Evolutionary conservation across 768 basidiomycete species (phyloP), one percentile per base, ranked within the genome.

Genomic region (Clitopilus hobsonii): DNA sequence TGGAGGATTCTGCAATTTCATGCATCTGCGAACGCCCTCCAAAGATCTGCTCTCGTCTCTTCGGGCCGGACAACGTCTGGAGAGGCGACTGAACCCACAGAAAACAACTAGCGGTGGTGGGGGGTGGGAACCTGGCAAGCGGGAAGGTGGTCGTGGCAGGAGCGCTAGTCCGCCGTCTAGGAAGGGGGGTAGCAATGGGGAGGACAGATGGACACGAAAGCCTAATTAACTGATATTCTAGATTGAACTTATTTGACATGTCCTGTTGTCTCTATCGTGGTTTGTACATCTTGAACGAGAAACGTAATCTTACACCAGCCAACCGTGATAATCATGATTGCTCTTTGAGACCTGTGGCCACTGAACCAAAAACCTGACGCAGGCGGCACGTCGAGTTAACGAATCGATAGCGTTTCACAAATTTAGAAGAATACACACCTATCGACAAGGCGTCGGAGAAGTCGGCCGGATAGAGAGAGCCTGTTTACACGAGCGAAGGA

Each of bases 1-100:
- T 38, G 97, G 96, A 26, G 94, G 94, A 2, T 98, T 97, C 75
- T 98, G 96, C 73, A 98, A 99, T 71, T 99, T 99, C 67, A 97
- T 98, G 93, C 95, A 98, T 74, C 77, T 98, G 28, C 86, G 92
- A 13, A 79, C 93, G 20, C 91, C 95, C 4, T 90, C 93, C 26
- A 85, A 88, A 65, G 85, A 91, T 10, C 81, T 97, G 11, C 89
- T 92, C 2, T 82, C 81, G 41, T 84, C 88, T 6, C 74, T 98
- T 53, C 82, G 85, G 16, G 85, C 83, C 41, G 91, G 92, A 13
- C 95, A 98, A 67, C 80, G 89, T 38, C 61, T 97, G 28, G 93
- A 94, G 61, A 78, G 93, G 52, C 84, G 88, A 55, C 64, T 90
- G 47, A 79, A 94, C 63, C 91, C 90, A 6, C 62, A 73, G 11